phyloP scores from a whole-genome alignment of 2,329 filamentous ascomycete species.

The Aspergillus sp. region DNA sequence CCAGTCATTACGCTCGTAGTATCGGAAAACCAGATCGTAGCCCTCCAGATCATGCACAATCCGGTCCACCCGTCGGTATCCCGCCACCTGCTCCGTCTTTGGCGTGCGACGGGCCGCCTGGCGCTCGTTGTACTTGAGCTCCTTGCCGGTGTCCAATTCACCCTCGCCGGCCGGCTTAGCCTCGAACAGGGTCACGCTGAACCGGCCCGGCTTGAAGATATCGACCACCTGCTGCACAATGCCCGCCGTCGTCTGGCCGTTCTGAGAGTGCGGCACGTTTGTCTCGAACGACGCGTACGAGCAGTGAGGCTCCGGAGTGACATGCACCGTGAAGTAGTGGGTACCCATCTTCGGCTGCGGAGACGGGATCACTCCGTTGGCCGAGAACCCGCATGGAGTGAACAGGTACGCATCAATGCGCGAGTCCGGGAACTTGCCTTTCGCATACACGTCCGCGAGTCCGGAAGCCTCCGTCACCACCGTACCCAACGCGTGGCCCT shows the following conservation, averaged over 20 bases:
- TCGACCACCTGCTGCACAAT: slow-evolving; percentile 88
- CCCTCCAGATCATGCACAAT: slow-evolving; percentile 97
- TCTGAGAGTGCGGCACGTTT: slow-evolving; percentile 85
- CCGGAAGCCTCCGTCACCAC: slow-evolving; percentile 87
- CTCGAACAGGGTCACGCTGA: slow-evolving; percentile 94
- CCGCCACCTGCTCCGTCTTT: slow-evolving; percentile 68
- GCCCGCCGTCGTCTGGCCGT: slow-evolving; percentile 77
- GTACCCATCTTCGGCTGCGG: slow-evolving; percentile 52
- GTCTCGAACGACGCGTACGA: slow-evolving; percentile 98
- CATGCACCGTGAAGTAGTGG: slow-evolving; percentile 97
- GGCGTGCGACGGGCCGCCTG: slow-evolving; percentile 37
- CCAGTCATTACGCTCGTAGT: slow-evolving; percentile 87
- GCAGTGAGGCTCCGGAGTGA: slow-evolving; percentile 93
- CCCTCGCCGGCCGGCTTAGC: slow-evolving; percentile 52
- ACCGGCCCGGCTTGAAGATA: slow-evolving; percentile 96
- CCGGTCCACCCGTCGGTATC: slow-evolving; percentile 82
- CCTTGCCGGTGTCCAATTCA: slow-evolving; percentile 23
- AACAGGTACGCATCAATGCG: slow-evolving; percentile 95
- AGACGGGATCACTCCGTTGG: slow-evolving; percentile 88
- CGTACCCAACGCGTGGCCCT: slow-evolving; percentile 87
- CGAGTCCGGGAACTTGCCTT: slow-evolving; percentile 78
- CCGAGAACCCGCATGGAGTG: slow-evolving; percentile 92
- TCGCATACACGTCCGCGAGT: slow-evolving; percentile 79
- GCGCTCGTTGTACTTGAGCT: slow-evolving; percentile 36
- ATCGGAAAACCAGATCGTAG: slow-evolving; percentile 92